Evolutionary conservation across 768 basidiomycete species (phyloP).

Genomic region (Panus rudis): DNA sequence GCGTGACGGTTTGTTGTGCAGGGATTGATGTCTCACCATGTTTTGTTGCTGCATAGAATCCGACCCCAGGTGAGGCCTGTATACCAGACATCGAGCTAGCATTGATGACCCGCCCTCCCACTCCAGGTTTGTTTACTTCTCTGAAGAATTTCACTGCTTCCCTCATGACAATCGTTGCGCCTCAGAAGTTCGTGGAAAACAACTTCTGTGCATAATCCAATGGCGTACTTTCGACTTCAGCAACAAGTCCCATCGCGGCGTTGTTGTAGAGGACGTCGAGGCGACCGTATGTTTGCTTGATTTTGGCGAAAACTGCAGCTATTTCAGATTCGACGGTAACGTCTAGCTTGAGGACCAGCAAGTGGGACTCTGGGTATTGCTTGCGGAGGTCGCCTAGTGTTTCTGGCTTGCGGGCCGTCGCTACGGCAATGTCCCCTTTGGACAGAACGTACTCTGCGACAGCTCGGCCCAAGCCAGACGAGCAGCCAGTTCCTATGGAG

Average conservation of each 20-base stretch:
- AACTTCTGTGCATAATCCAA: slow-evolving; percentile 25
- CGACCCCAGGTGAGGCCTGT: neutral
- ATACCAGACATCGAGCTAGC: slow-evolving; percentile 1
- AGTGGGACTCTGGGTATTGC: slow-evolving; percentile 22
- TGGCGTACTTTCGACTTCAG: slow-evolving; percentile 31
- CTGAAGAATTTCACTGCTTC: slow-evolving; percentile 28
- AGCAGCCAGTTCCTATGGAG: slow-evolving; percentile 33
- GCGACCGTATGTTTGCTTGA: slow-evolving; percentile 30
- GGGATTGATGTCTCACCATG: slow-evolving; percentile 6
- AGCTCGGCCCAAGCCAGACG: slow-evolving; percentile 32
- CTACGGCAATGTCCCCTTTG: slow-evolving; percentile 35
- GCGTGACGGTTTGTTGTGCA: neutral
- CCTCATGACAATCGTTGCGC: slow-evolving; percentile 8
- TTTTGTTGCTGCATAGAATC: slow-evolving; percentile 8
- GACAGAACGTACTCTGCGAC: slow-evolving; percentile 28
- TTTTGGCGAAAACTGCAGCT: slow-evolving; percentile 26
- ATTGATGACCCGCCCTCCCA: slow-evolving; percentile 14
- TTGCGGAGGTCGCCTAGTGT: slow-evolving; percentile 22
- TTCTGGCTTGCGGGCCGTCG: slow-evolving; percentile 29
- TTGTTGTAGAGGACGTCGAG: slow-evolving; percentile 42
- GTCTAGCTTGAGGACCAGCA: slow-evolving; percentile 34
- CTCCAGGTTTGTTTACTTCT: slow-evolving; percentile 29
- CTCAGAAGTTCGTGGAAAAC: slow-evolving; percentile 29
- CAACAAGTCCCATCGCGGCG: slow-evolving; percentile 25
- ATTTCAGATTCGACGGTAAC: slow-evolving; percentile 28